Conservation (phyloP, 805 yeast species). For the Myxozyma mucilagina region DNA sequence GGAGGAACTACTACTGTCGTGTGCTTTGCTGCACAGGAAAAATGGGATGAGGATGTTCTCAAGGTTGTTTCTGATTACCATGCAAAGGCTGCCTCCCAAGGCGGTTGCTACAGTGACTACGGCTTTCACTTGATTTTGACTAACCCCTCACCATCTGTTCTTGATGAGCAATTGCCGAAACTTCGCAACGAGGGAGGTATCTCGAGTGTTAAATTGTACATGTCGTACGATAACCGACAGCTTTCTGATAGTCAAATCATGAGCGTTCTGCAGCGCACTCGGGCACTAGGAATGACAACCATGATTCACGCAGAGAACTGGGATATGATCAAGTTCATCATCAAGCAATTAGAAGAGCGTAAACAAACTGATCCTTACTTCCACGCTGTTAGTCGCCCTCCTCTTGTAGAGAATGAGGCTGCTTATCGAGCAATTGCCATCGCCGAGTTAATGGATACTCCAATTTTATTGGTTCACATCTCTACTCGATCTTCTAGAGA, state of each 20-base stretch:
- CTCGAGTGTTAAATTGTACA: slow-evolving; percentile 48
- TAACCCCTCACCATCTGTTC: slow-evolving; percentile 39
- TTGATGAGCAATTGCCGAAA: slow-evolving; percentile 40
- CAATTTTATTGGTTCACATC: slow-evolving; percentile 52
- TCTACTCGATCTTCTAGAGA: slow-evolving; percentile 47
- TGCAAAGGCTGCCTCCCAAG: slow-evolving; percentile 35
- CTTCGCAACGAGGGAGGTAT: slow-evolving; percentile 44
- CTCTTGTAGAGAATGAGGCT: slow-evolving; percentile 52
- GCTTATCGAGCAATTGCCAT: slow-evolving; percentile 50
- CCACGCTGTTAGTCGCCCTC: slow-evolving; percentile 50
- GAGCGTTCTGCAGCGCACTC: slow-evolving; percentile 44
- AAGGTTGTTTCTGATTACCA: slow-evolving; percentile 40
- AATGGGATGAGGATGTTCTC: slow-evolving; percentile 38
- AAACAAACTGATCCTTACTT: slow-evolving; percentile 47
- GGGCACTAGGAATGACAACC: slow-evolving; percentile 48
- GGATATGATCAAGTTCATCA: slow-evolving; percentile 48
- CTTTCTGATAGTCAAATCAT: slow-evolving; percentile 47
- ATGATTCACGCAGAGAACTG: slow-evolving; percentile 57
- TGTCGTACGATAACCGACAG: slow-evolving; percentile 49
- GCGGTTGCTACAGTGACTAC: slow-evolving; percentile 48
- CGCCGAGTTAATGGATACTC: slow-evolving; percentile 48
- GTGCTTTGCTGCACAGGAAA: slow-evolving; percentile 50
- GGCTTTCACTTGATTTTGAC: slow-evolving; percentile 51
- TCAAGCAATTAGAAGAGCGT: slow-evolving; percentile 45
- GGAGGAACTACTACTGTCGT: slow-evolving; percentile 55